These are phyloP conservation scores for Boletus tomentosulus DNA, from an alignment of 768 basidiomycete species.

Conservation along the genomic window DNA sequence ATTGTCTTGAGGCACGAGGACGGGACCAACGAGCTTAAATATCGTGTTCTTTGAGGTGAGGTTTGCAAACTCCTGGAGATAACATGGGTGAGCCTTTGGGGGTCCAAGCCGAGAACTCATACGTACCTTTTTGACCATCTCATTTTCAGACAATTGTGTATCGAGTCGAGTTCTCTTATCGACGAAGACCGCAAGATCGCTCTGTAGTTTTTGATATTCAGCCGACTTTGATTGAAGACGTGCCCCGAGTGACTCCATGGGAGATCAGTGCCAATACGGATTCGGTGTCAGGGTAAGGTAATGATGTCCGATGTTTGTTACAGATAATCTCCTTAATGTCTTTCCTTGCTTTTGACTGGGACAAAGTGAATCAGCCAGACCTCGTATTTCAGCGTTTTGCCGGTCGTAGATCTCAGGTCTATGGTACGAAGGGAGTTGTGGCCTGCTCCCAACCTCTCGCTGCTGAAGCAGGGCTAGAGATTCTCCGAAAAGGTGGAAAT, in stretches of 20 bases:
- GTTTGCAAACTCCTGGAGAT: slow-evolving; percentile 70
- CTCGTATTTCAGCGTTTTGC: slow-evolving; percentile 66
- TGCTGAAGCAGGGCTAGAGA: slow-evolving; percentile 86
- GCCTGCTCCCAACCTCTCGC: slow-evolving; percentile 90
- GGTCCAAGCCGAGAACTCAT: not conserved
- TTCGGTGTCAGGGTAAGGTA: not conserved
- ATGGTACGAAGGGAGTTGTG: slow-evolving; percentile 83
- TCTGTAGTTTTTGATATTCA: slow-evolving; percentile 80
- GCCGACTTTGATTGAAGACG: slow-evolving; percentile 64
- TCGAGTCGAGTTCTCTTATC: slow-evolving; percentile 86
- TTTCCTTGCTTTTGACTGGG: slow-evolving; percentile 45
- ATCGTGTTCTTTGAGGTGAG: slow-evolving; percentile 74
- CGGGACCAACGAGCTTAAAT: slow-evolving; percentile 89
- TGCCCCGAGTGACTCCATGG: slow-evolving; percentile 49
- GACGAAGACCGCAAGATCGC: slow-evolving; percentile 65
- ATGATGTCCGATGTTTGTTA: not conserved
- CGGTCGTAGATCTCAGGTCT: slow-evolving; percentile 83
- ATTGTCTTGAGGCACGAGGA: slow-evolving; percentile 86
- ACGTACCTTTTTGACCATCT: slow-evolving; percentile 81
- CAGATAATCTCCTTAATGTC: slow-evolving; percentile 16
- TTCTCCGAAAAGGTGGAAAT: slow-evolving; percentile 90
- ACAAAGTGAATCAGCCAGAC: slow-evolving; percentile 64
- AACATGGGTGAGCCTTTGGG: not conserved
- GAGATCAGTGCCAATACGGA: slow-evolving; percentile 11
- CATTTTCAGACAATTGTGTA: slow-evolving; percentile 87